Evolutionary conservation across 108 stramenopile species (phyloP), one percentile per base, ranked within the genome.

Genomic region (Nannochloropsis granulata): DNA sequence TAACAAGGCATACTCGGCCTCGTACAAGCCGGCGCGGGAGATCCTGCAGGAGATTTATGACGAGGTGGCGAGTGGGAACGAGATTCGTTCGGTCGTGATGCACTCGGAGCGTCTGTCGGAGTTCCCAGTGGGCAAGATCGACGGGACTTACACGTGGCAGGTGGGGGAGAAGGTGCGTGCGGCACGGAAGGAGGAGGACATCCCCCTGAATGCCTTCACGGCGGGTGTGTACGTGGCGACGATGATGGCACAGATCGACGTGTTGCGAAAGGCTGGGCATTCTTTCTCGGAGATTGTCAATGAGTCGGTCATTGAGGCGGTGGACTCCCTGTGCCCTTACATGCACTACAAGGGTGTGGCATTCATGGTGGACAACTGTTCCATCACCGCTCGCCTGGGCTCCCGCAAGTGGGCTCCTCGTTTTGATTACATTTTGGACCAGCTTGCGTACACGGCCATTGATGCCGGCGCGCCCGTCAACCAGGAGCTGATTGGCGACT

Each of bases 311-410:
- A 98, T 98, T 89, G 97, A 98, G 91, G 97, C 97, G 78, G 97
- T 98, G 42, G 97, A 98, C 90, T 97, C 96, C 44, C 90, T 98
- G 78, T 95, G 95, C 90, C 97, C 97, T 23, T 98, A 98, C 94
- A 98, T 97, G 97, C 97, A 98, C 94, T 96, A 96, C 94, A 91
- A 94, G 86, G 96, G 97, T 19, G 95, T 98, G 89, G 95, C 97
- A 82, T 96, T 96, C 93, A 98, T 98, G 97, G 97, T 98, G 81
- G 97, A 98, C 90, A 98, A 98, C 93, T 98, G 97, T 94, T 96
- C 95, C 78, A 96, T 95, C 93, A 98, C 97, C 78, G 97, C 97
- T 86, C 95, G 97, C 93, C 95, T 96, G 71, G 97, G 97, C 84
- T 95, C 94, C 13, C 89, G 97, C 82, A 98, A 98, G 91, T 98